Conservation (phyloP, 805 yeast species). For the Kodamaea laetipori region DNA sequence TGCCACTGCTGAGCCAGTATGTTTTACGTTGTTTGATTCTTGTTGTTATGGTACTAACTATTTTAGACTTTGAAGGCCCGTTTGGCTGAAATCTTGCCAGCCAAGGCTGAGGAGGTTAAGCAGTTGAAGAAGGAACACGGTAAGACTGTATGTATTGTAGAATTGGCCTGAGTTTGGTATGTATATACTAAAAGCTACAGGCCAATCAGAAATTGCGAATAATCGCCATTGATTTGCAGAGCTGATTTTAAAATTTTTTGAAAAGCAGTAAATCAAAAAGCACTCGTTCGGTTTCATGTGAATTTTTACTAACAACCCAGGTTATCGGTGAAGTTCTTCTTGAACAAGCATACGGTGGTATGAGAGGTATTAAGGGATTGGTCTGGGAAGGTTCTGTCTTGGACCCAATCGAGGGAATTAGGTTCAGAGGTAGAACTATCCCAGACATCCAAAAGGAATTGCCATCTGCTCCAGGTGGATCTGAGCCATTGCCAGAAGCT, state of each 20-base stretch:
- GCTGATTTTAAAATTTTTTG: too few species aligned
- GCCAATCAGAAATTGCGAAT: too few species aligned
- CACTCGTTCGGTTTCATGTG: slow-evolving; percentile 17
- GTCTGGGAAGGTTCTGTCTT: slow-evolving; percentile 81
- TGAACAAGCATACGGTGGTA: slow-evolving; percentile 64
- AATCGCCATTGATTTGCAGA: too few species aligned
- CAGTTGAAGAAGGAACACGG: slow-evolving; percentile 90
- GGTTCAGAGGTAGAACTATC: slow-evolving; percentile 77
- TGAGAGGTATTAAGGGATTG: slow-evolving; percentile 75
- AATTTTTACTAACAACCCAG: slow-evolving; percentile 21
- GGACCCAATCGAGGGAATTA: slow-evolving; percentile 75
- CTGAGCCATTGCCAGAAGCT: slow-evolving; percentile 72
- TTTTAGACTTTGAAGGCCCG: slow-evolving; percentile 83
- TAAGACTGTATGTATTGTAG: slow-evolving; percentile 55
- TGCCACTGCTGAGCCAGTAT: slow-evolving; percentile 42
- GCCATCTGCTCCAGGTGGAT: slow-evolving; percentile 60
- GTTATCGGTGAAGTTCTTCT: slow-evolving; percentile 49
- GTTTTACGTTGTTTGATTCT: slow-evolving; percentile 5
- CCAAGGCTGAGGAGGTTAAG: slow-evolving; percentile 87
- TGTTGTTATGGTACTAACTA: slow-evolving; percentile 16
- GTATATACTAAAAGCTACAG: too few species aligned
- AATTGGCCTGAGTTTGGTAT: too few species aligned
- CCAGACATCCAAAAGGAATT: slow-evolving; percentile 66
- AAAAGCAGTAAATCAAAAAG: too few species aligned
- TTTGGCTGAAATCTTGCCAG: slow-evolving; percentile 90